phyloP scores from a whole-genome alignment of 2,329 filamentous ascomycete genomes.

The Cladophialophora immunda region DNA sequence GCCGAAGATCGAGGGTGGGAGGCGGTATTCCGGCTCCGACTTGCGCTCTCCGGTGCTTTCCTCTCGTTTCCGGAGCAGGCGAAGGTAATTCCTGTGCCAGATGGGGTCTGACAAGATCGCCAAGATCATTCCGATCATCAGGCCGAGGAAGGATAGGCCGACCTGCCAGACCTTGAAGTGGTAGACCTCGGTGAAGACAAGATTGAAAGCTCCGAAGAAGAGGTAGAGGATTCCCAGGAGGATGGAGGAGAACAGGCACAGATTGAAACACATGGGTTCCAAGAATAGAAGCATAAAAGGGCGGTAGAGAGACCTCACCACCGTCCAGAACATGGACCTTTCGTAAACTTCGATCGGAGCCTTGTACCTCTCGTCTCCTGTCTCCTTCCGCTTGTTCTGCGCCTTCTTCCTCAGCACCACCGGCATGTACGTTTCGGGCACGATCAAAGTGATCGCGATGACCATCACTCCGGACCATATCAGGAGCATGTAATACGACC shows the following conservation, averaged over 20 bases:
- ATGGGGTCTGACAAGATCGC: slow-evolving; percentile 56
- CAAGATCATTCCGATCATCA: slow-evolving; percentile 58
- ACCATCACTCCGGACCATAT: slow-evolving; percentile 75
- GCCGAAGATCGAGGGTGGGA: slow-evolving; percentile 78
- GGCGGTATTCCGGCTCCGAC: slow-evolving; percentile 85
- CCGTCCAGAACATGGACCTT: slow-evolving; percentile 67
- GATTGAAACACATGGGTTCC: slow-evolving; percentile 53
- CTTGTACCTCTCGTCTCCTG: slow-evolving; percentile 73
- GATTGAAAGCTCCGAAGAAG: slow-evolving; percentile 53
- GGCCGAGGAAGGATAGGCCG: slow-evolving; percentile 56
- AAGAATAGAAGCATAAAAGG: slow-evolving; percentile 53
- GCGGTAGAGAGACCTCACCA: slow-evolving; percentile 66
- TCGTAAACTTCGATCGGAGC: slow-evolving; percentile 74
- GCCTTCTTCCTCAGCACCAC: slow-evolving; percentile 77
- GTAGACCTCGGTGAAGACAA: slow-evolving; percentile 53
- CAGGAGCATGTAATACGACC: slow-evolving; percentile 79
- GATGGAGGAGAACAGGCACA: slow-evolving; percentile 54
- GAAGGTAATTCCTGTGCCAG: slow-evolving; percentile 56
- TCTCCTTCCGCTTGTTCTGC: slow-evolving; percentile 69
- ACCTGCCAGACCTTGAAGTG: slow-evolving; percentile 47
- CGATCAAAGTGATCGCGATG: slow-evolving; percentile 68
- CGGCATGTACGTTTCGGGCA: slow-evolving; percentile 83
- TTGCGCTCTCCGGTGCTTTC: slow-evolving; percentile 48
- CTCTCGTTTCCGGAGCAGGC: slow-evolving; percentile 52
- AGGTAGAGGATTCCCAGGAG: slow-evolving; percentile 52